Conservation (phyloP, 2,329 filamentous ascomycete species). For the Metarhizium robertsii region DNA sequence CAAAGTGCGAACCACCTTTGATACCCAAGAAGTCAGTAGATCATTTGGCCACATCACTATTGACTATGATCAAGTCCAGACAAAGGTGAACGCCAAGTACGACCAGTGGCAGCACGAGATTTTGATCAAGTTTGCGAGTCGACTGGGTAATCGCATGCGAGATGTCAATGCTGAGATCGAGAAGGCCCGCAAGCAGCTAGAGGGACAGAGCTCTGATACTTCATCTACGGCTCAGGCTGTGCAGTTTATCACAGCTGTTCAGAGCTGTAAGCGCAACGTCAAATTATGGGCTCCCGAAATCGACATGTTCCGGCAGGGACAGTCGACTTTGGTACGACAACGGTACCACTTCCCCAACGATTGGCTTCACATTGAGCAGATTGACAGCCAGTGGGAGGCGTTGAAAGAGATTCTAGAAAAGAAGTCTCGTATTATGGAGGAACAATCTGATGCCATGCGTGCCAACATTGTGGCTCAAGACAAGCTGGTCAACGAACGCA, state of each 20-base stretch:
- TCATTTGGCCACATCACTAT: slow-evolving; percentile 91
- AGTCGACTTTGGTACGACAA: slow-evolving; percentile 83
- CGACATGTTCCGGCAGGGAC: slow-evolving; percentile 89
- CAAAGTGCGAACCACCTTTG: slow-evolving; percentile 91
- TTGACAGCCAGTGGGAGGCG: slow-evolving; percentile 91
- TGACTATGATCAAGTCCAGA: slow-evolving; percentile 97
- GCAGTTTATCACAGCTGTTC: slow-evolving; percentile 95
- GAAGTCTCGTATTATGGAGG: slow-evolving; percentile 91
- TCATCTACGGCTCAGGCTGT: slow-evolving; percentile 95
- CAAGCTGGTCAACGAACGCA: slow-evolving; percentile 80
- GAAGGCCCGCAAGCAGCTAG: slow-evolving; percentile 80
- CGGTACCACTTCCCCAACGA: slow-evolving; percentile 89
- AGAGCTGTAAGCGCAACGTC: slow-evolving; percentile 90
- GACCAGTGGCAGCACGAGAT: slow-evolving; percentile 99
- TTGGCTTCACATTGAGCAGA: slow-evolving; percentile 93
- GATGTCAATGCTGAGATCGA: slow-evolving; percentile 90
- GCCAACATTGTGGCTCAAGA: slow-evolving; percentile 95
- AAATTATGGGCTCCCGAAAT: slow-evolving; percentile 93
- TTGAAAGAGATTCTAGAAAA: slow-evolving; percentile 85
- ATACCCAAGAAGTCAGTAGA: slow-evolving; percentile 88
- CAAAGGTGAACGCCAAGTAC: slow-evolving; percentile 97
- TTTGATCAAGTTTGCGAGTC: slow-evolving; percentile 80
- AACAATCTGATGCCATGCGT: slow-evolving; percentile 88
- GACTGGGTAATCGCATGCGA: slow-evolving; percentile 81
- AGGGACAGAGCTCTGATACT: slow-evolving; percentile 84